Conservation (phyloP, 208 protist genomes). For the Leptomonas seymouri region DNA sequence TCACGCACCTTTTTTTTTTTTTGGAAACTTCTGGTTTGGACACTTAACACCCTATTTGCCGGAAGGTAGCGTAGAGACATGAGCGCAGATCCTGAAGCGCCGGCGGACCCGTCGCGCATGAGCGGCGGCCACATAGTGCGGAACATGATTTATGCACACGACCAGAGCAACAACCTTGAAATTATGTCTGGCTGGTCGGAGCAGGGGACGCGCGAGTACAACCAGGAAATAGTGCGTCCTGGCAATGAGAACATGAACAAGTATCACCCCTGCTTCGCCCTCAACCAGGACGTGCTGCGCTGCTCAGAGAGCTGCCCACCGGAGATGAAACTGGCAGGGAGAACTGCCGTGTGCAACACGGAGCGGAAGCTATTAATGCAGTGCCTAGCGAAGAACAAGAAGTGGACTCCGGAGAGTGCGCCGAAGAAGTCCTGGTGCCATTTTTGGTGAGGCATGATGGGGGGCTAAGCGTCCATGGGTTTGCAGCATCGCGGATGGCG, state of each 20-base stretch:
- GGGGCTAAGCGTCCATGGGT: neutral
- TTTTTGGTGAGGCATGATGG: constrained; percentile 36
- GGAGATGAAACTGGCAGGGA: constrained; percentile 77
- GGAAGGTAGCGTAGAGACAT: constrained; percentile 19
- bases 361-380: constrained; percentile 69
- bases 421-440: constrained; percentile 40
- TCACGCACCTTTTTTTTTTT: too few relatives aligned
- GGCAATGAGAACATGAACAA: constrained; percentile 39
- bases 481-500: neutral
- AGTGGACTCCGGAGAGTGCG: constrained; percentile 38
- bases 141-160: constrained; percentile 85
- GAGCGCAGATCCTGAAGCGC: constrained; percentile 77
- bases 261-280: constrained; percentile 56
- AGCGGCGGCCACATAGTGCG: constrained; percentile 75
- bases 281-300: constrained; percentile 54
- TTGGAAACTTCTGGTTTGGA: too few relatives aligned
- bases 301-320: constrained; percentile 62
- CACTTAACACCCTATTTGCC: neutral
- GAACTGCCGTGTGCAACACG: constrained; percentile 65
- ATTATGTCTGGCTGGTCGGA: constrained; percentile 79
- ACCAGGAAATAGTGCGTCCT: constrained; percentile 69
- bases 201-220: constrained; percentile 65
- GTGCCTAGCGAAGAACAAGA: constrained; percentile 73
- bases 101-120: constrained; percentile 50
- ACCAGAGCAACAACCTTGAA: constrained; percentile 53